Base-by-base conservation (phyloP, 768 basidiomycete species). In the Lactifluus echinatus region DNA sequence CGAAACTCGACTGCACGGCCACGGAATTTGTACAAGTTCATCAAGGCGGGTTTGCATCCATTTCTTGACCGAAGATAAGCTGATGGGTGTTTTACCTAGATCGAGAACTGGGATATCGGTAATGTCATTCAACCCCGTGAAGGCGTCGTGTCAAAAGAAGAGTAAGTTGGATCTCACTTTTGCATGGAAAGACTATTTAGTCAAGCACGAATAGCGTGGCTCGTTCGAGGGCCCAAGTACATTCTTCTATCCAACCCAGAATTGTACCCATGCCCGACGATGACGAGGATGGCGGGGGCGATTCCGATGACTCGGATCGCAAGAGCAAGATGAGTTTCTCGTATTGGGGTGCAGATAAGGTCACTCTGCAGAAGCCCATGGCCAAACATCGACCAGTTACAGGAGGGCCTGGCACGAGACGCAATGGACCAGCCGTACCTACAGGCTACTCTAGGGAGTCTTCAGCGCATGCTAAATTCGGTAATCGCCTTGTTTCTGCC, bases 251-350 rank as follows among this genome's bases (percentile, higher is more conserved):
- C 5, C 80, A 84, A 64, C 84, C 89, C 19, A 75, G 76, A 67
- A 79, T 87, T 54, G 75, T 87, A 29, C 84, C 87, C 36, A 73
- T 85, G 65, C 84, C 85, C 26, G 80, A 83, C 55, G 84, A 85
- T 47, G 78, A 84, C 56, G 76, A 81, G 28, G 72, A 74, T 19
- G 75, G 74, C 23, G 82, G 74, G 17, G 80, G 65, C 17, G 87
- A 89, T 28, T 90, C 89, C 3, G 87, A 89, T 63, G 87, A 91
- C 65, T 91, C 88, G 11, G 89, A 91, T 69, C 81, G 84, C 73
- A 88, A 90, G 75, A 89, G 85, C 75, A 92, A 91, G 70, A 91
- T 92, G 90, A 89, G 87, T 74, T 92, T 92, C 72, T 91, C 89
- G 5, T 93, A 92, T 67, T 92, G 89, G 89, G 89, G 90, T 24